A percentile compares a stretch with the other conserved stretches of the same genome.
phyloP scores from a whole-genome alignment of 2,329 filamentous ascomycete genomes.

The Alternaria sp. region DNA sequence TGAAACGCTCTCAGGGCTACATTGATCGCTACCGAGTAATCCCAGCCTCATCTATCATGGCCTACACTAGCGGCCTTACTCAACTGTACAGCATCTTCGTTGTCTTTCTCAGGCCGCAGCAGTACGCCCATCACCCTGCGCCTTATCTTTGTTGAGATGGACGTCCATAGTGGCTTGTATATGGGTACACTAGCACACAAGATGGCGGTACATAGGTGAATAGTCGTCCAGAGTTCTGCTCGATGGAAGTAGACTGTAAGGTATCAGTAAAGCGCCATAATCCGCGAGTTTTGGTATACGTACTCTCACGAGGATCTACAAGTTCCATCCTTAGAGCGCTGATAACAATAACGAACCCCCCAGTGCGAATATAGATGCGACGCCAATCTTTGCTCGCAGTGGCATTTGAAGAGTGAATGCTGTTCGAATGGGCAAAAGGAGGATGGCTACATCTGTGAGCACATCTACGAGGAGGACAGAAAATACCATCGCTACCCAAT shows the following conservation, averaged over 20 bases:
- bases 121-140: not conserved
- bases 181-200: constrained; percentile 2
- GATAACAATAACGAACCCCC: not conserved
- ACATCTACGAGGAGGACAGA: not conserved
- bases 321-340: not conserved
- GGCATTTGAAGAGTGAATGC: not conserved
- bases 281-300: not conserved
- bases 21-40: not conserved
- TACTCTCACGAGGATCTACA: not conserved
- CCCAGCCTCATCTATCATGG: not conserved
- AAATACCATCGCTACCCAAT: not conserved
- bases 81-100: not conserved
- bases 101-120: not conserved
- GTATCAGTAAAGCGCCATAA: not conserved
- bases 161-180: not conserved
- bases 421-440: constrained; percentile 1
- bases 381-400: not conserved
- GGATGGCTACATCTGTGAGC: not conserved
- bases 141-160: not conserved
- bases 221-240: not conserved
- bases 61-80: not conserved
- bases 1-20: not conserved
- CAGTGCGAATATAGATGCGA: not conserved
- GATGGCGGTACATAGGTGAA: constrained; percentile 5
- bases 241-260: not conserved